phyloP scores from a whole-genome alignment of 164 flowering plant species.

The Platanus orientalis region DNA sequence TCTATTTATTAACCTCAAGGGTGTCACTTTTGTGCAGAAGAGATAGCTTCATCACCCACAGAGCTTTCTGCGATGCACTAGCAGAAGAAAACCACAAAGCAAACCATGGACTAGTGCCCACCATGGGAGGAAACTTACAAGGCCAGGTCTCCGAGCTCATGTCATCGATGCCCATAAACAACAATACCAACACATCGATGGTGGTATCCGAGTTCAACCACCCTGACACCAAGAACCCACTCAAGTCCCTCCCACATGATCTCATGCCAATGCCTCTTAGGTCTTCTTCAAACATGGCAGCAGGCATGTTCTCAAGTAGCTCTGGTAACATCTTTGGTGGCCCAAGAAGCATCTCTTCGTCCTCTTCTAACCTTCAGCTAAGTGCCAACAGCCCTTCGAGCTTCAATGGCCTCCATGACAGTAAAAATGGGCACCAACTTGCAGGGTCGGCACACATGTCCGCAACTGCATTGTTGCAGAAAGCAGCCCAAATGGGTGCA shows the following conservation, averaged over 20 bases:
- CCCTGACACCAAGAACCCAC: slow-evolving; percentile 41
- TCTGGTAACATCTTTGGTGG: slow-evolving; percentile 45
- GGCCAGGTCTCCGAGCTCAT: slow-evolving; percentile 26
- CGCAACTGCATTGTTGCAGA: too few species aligned
- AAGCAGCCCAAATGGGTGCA: slow-evolving; percentile 65
- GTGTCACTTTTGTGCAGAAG: slow-evolving; percentile 58
- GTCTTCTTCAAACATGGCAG: slow-evolving; percentile 40
- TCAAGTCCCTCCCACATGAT: slow-evolving; percentile 49
- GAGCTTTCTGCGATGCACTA: too few species aligned
- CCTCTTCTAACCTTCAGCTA: slow-evolving; percentile 57
- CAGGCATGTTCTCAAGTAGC: slow-evolving; percentile 47
- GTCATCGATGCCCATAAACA: slow-evolving; percentile 24
- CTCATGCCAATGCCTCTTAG: slow-evolving; percentile 50
- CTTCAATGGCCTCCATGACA: slow-evolving; percentile 41
- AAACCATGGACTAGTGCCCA: slow-evolving; percentile 22
- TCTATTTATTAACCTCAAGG: too few species aligned
- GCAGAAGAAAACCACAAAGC: slow-evolving; percentile 38
- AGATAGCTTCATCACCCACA: too few species aligned
- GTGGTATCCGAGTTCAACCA: slow-evolving; percentile 25
- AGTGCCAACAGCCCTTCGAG: slow-evolving; percentile 38
- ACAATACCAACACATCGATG: slow-evolving; percentile 8
- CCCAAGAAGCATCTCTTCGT: slow-evolving; percentile 36
- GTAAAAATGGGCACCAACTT: slow-evolving; percentile 10
- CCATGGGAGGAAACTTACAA: slow-evolving; percentile 20
- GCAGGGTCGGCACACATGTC: slow-evolving; percentile 21